Conservation (phyloP, 1,139 yeast genomes). For the Waltiozyma sp. region DNA sequence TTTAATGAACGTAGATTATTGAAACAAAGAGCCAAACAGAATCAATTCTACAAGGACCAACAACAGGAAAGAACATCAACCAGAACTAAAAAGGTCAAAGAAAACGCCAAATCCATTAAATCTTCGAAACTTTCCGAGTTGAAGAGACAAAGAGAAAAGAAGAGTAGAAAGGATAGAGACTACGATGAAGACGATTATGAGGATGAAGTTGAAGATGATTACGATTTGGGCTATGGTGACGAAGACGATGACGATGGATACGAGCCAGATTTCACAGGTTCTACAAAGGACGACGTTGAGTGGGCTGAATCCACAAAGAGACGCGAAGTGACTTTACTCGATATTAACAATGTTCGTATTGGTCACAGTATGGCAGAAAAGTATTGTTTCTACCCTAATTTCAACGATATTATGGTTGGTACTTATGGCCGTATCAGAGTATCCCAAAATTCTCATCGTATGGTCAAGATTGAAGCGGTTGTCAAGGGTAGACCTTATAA, state of each 20-base stretch:
- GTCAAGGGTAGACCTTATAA: constrained; percentile 48
- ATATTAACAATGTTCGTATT: constrained; percentile 59
- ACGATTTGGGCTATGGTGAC: constrained; percentile 34
- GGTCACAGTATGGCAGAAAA: constrained; percentile 70
- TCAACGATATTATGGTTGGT: constrained; percentile 56
- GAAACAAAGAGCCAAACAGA: constrained; percentile 65
- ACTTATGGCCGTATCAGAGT: constrained; percentile 77
- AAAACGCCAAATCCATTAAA: constrained; percentile 26
- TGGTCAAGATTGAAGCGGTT: constrained; percentile 69
- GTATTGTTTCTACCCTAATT: constrained; percentile 74
- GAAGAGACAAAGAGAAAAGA: constrained; percentile 73
- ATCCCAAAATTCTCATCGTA: constrained; percentile 61
- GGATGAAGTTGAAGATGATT: constrained; percentile 25
- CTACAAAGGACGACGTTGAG: constrained; percentile 21
- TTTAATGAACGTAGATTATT: constrained; percentile 74
- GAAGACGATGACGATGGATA: constrained; percentile 33
- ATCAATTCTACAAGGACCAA: constrained; percentile 32
- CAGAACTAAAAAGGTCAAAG: constrained; percentile 17
- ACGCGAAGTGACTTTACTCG: constrained; percentile 35
- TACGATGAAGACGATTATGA: constrained; percentile 25
- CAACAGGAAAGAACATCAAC: constrained; percentile 4
- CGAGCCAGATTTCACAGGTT: constrained; percentile 19
- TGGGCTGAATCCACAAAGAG: constrained; percentile 32
- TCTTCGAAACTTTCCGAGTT: constrained; percentile 66
- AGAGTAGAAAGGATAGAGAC: constrained; percentile 29